Evolutionary conservation across 441 rosid species (phyloP).

Genomic region (Erysimum cheiri): DNA sequence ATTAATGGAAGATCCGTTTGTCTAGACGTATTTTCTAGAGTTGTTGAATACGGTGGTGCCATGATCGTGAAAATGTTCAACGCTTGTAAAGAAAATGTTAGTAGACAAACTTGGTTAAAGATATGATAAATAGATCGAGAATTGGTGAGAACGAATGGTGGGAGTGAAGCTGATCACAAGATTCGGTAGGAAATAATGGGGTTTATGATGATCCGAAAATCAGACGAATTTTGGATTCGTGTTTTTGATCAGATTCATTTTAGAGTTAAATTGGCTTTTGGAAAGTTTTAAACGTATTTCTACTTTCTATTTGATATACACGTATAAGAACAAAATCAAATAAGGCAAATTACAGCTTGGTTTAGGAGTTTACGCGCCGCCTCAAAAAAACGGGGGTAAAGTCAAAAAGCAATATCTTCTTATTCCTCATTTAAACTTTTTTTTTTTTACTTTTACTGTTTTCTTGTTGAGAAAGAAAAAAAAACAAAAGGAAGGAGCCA

Average conservation of each 20-base stretch:
- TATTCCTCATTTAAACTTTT: background rate
- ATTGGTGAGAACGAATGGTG: too few relatives aligned
- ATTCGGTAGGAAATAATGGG: background rate
- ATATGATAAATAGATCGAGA: background rate
- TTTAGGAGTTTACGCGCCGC: slow-evolving; percentile 5
- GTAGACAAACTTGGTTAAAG: background rate
- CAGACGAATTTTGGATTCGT: too few relatives aligned
- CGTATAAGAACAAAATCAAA: too few relatives aligned
- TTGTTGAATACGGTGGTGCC: background rate
- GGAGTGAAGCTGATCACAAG: background rate
- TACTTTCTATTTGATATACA: background rate
- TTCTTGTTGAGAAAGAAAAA: background rate
- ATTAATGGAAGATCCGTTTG: background rate
- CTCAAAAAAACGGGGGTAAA: slow-evolving; percentile 18
- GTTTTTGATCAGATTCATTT: background rate
- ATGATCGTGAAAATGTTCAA: background rate
- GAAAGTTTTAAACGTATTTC: background rate
- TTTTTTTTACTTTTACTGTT: background rate
- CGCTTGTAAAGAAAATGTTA: background rate
- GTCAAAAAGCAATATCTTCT: background rate
- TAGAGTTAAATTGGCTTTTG: background rate
- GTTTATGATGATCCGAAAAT: too few relatives aligned
- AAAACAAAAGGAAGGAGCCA: slow-evolving; percentile 7
- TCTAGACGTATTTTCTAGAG: background rate
- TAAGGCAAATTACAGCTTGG: too few relatives aligned